Evolutionary conservation across 352 stramenopile genomes (phyloP).

Genomic region (Bremia lactucae): DNA sequence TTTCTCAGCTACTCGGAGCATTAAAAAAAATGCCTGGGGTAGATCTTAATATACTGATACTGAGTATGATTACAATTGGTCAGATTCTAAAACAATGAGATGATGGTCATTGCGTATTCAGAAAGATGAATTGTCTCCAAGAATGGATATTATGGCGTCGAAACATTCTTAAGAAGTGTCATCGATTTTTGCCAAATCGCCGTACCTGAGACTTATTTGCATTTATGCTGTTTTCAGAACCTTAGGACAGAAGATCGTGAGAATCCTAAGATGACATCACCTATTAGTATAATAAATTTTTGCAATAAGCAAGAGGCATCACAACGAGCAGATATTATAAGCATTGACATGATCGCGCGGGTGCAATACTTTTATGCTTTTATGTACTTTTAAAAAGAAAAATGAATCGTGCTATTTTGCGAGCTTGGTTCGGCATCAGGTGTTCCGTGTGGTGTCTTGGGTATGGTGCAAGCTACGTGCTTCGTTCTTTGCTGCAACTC

Average conservation of each 20-base stretch:
- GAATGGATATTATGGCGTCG: background rate
- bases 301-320: slow-evolving; percentile 37
- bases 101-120: slow-evolving; percentile 2
- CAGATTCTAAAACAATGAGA: background rate
- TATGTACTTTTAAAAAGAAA: slow-evolving; percentile 33
- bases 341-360: background rate
- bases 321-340: slow-evolving; percentile 44
- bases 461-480: slow-evolving; percentile 87
- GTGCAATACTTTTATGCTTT: slow-evolving; percentile 42
- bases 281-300: slow-evolving; percentile 31
- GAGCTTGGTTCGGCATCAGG: slow-evolving; percentile 90
- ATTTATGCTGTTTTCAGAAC: slow-evolving; percentile 4
- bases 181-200: slow-evolving; percentile 8
- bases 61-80: background rate
- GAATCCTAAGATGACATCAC: slow-evolving; percentile 26
- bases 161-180: background rate
- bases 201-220: background rate
- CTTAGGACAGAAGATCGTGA: slow-evolving; percentile 49
- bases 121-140: background rate
- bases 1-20: too few species aligned
- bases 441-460: slow-evolving; percentile 91
- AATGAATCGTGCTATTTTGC: slow-evolving; percentile 76
- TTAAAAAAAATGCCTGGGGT: slow-evolving; percentile 5
- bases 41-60: background rate
- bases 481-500: slow-evolving; percentile 59